Base-by-base conservation (phyloP, 345 rosid species). In the Ricinus communis region DNA sequence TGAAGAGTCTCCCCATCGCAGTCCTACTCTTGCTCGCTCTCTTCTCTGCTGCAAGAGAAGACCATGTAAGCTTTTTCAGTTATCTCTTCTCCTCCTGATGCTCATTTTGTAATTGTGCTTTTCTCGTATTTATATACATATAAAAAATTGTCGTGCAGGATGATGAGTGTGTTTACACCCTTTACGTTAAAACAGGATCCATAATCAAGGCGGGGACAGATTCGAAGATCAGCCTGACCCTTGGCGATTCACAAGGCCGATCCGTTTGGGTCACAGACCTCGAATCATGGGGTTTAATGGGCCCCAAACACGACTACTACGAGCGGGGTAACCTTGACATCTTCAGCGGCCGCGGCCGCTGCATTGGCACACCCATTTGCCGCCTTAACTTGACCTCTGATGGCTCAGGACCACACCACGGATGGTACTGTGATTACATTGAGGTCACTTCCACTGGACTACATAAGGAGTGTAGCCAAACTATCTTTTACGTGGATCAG, bases 401-500 rank as follows among this genome's bases (percentile, higher is more conserved):
- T 21, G 87, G 87, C 25, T 70, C 79, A 0, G 90, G 87, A 11
- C 1, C 18, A 5, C 80, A 76, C 78, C 86, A 76, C 19, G 87
- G 87, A n/a, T 84, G 86, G 87, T 86, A 76, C 72, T 86, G 86
- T 41, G 80, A 82, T 14, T 82, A 80, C 56, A 46, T 86, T 14
- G 87, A 86, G 69, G 85, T 84, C 57, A 84, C 83, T 13, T 66
- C 80, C 54, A 73, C 79, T 3, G 81, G 83, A 0, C 82, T 79
- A 36, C 82, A 71, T 40, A 72, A 36, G 55, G 50, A 33, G 3
- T 86, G 87, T 62, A 12, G 69, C 22, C 80, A 82, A 62, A 71
- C 79, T 3, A 41, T 59, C 25, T 86, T 84, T 52, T 54, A 57
- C 3, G 86, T 84, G 2, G 75, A 82, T 41, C 83, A 56, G 51